Evolutionary conservation across 768 basidiomycete genomes (phyloP), one percentile per base, ranked within the genome.

Genomic region (Rubroboletus satanas): DNA sequence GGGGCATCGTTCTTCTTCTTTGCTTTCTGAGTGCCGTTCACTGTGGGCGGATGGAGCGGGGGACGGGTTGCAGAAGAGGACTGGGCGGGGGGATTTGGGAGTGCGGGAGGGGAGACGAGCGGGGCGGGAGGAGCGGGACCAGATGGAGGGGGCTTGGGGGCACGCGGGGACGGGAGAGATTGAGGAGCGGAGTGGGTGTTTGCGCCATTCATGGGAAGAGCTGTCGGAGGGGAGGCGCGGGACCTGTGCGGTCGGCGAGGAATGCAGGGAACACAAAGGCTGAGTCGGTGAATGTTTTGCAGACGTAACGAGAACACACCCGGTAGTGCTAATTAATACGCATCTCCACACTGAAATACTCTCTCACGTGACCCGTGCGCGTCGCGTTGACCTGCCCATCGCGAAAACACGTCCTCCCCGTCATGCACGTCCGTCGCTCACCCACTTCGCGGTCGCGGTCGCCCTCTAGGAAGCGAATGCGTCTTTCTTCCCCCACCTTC

Each of bases 1-100:
- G 84, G 85, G 7, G 77, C 68, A 53, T 76, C 73, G 57, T 86
- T 87, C 61, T 76, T 79, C 71, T 86, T 88, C 83, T 90, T 92
- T 45, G 79, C 75, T 74, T 87, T 85, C 62, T 67, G 71, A 4
- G 55, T 44, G n/a, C 70, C 68, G 57, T 73, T 71, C 31, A 53
- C 55, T 5, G 65, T 57, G 48, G 70, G 54, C 38, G 70, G 67
- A 28, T 64, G 64, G 41, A 60, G 65, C 71, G 76, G 35, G 71
- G 68, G 55, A 56, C 72, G 67, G 54, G 66, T 52, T 3, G 61
- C 39, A 35, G 73, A 60, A 61, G 75, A 68, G 45, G 76, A 51
- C 59, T 72, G 69, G 21, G 68, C 69, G 32, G 73, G 51, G 54
- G 77, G 74, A 59, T 67, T 79, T 45, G 57, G 57, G 37, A 59